Evolutionary conservation across 75 land plant genomes (phyloP), one percentile per base, ranked within the genome.

Genomic region (Selaginella moellendorffii): DNA sequence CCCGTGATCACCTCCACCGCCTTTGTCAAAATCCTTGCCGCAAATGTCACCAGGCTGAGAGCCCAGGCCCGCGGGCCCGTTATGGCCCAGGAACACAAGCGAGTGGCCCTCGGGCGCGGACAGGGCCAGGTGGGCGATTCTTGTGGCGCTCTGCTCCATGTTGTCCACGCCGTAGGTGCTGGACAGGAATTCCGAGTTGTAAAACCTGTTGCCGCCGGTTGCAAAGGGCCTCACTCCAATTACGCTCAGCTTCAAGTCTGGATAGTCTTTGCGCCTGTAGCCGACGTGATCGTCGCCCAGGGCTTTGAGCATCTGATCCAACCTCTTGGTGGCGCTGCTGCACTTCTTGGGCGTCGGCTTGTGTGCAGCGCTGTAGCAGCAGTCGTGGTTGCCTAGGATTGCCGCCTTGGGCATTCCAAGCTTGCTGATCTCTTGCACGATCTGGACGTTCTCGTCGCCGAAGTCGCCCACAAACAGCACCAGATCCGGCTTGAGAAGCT

Each of bases 181-280:
- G 23, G 21, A 19, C 19, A 56, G 21, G 23, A 56, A 24, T 19
- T 19, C 25, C 17, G 23, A 19, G 23, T 19, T 21, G 59, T 56
- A 56, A 24, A 56, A 21, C 25, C 59, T 19, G 59, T 56, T 53
- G 5, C 95, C 97, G 0, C 97, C 97, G 65, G 76, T 72, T 28
- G 97, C 82, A 70, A 87, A 85, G 52, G 97, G 97, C 0, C 97
- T 78, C 25, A 85, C 95, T 53, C 97, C 97, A 69, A 88, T 80
- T 63, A 91, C 70, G 61, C 83, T 83, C 30, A 91, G 71, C 54
- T 81, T 79, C 62, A 83, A 53, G 12, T 28, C 27, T 20, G 84
- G 78, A 54, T 85, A 81, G 65, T 91, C 95, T 63, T 80, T 5
- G 30, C 81, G 75, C 1, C 26, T 24, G 61, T 85, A 91, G 2